These are phyloP conservation scores for Pleurozium schreberi DNA, from an alignment of 225 moss, liverwort and hornwort species.

Conservation along the genomic window DNA sequence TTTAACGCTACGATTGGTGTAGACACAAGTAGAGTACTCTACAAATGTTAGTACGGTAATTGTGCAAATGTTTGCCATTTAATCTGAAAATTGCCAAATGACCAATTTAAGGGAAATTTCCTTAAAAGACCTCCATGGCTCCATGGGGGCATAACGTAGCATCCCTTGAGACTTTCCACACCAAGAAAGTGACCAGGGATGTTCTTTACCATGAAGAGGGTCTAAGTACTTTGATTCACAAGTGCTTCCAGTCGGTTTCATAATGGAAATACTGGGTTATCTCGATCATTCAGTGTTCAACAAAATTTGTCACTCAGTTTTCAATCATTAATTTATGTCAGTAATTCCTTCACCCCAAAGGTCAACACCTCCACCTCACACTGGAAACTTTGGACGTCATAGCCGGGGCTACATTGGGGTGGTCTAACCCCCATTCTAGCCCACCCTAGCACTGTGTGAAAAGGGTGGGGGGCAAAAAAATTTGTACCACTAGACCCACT, in stretches of 20 bases:
- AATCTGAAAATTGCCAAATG: background rate
- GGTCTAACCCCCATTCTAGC: too few relatives aligned
- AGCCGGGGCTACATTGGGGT: too few relatives aligned
- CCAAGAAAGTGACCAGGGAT: background rate
- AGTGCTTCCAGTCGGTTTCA: background rate
- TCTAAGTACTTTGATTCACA: background rate
- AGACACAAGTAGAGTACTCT: background rate
- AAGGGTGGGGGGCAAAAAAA: too few relatives aligned
- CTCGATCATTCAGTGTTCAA: too few relatives aligned
- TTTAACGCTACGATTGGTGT: background rate
- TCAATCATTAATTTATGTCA: too few relatives aligned
- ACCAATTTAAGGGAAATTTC: background rate
- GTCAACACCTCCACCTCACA: too few relatives aligned
- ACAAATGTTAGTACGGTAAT: too few relatives aligned
- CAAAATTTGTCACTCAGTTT: too few relatives aligned
- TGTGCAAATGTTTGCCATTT: background rate
- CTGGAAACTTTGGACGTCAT: too few relatives aligned
- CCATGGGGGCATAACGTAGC: background rate
- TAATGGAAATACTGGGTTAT: background rate
- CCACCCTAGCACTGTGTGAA: too few relatives aligned
- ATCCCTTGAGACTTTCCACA: background rate
- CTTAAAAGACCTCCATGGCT: background rate
- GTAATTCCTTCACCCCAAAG: too few relatives aligned
- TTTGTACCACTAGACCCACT: too few relatives aligned
- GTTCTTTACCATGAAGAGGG: background rate